Evolutionary conservation across 2,329 filamentous ascomycete species (phyloP).

Genomic region (Diatrype stigma): DNA sequence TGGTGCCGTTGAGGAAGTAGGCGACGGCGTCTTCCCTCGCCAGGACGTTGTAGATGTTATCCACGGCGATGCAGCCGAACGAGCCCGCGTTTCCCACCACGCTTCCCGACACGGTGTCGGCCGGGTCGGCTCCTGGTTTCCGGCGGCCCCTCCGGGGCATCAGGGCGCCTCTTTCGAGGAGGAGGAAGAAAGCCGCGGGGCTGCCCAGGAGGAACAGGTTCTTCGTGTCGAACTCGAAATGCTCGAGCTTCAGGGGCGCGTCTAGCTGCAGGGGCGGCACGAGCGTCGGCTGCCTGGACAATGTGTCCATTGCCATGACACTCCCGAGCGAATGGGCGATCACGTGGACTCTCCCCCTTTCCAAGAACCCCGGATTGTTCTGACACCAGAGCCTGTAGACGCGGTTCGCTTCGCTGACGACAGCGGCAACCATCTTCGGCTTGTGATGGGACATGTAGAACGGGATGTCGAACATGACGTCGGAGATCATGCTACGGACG

Average conservation of each 20-base stretch:
- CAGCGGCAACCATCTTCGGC: constrained; percentile 85
- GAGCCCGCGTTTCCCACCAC: constrained; percentile 75
- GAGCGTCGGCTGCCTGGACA: constrained; percentile 80
- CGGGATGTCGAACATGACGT: constrained; percentile 97
- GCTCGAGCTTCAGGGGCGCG: constrained; percentile 42
- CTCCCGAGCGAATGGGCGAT: constrained; percentile 92
- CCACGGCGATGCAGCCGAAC: constrained; percentile 88
- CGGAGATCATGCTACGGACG: constrained; percentile 89
- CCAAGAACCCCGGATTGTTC: constrained; percentile 83
- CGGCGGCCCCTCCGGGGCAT: constrained; percentile 70
- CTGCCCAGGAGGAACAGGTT: constrained; percentile 89
- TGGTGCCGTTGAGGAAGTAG: constrained; percentile 85
- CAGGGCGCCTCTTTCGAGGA: constrained; percentile 71
- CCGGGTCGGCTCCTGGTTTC: constrained; percentile 69
- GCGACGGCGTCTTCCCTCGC: constrained; percentile 71
- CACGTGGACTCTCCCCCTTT: constrained; percentile 80
- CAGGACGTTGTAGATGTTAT: constrained; percentile 95
- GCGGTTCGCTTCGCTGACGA: constrained; percentile 86
- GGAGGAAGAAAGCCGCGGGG: constrained; percentile 85
- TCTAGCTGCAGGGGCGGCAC: constrained; percentile 49
- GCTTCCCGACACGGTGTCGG: constrained; percentile 49
- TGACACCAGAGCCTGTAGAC: constrained; percentile 94
- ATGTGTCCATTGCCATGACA: constrained; percentile 87
- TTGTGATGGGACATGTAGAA: constrained; percentile 98
- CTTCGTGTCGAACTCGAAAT: constrained; percentile 88